Conservation (phyloP, 2,329 filamentous ascomycete species). For the Diaporthe sp. region DNA sequence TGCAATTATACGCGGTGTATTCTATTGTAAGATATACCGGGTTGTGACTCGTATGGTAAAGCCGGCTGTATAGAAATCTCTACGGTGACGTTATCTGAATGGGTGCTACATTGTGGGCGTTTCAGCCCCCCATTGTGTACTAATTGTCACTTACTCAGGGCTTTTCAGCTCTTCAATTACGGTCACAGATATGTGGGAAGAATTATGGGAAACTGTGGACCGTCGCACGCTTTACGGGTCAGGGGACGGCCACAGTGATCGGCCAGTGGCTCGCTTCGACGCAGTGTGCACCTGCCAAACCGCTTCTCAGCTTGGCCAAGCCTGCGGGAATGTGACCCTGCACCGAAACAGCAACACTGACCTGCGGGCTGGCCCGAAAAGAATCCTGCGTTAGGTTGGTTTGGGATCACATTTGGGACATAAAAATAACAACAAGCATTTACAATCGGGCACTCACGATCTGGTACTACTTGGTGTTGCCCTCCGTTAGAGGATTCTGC, state of each 20-base stretch:
- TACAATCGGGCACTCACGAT: background rate
- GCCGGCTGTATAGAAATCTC: background rate
- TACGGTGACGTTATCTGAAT: too few species aligned
- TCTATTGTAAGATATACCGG: background rate
- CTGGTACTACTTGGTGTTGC: background rate
- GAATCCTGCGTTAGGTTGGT: background rate
- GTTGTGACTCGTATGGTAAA: background rate
- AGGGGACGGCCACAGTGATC: background rate
- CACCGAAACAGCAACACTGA: background rate
- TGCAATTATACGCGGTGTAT: background rate
- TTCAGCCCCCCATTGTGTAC: background rate
- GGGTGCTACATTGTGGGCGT: background rate
- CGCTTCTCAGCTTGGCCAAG: background rate
- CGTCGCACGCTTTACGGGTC: background rate
- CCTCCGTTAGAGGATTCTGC: background rate
- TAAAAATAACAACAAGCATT: background rate
- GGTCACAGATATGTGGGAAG: background rate
- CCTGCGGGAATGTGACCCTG: background rate
- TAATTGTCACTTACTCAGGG: background rate
- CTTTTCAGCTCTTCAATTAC: background rate
- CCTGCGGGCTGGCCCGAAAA: background rate
- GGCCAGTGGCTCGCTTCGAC: slow-evolving; percentile 2
- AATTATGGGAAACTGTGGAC: background rate
- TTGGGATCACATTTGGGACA: background rate
- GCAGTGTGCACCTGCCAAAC: background rate